phyloP scores from a whole-genome alignment of 1,139 yeast genomes.

The Debaryomyces sp. region DNA sequence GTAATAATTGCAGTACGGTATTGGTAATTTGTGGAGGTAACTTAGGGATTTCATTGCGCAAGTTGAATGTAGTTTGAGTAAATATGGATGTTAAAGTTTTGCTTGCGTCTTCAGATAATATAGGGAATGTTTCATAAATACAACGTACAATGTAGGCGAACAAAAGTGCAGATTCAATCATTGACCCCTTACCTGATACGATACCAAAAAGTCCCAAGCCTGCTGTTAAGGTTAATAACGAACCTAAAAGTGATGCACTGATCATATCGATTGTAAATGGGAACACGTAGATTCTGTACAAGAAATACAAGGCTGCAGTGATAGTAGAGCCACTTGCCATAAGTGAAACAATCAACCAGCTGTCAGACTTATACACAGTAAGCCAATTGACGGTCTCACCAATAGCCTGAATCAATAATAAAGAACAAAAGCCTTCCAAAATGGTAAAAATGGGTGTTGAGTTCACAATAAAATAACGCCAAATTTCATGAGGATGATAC shows the following conservation, averaged over 20 bases:
- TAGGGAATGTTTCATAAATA: constrained; percentile 87
- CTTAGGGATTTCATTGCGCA: constrained; percentile 42
- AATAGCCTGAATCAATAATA: constrained; percentile 84
- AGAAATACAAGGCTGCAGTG: constrained; percentile 74
- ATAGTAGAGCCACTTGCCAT: constrained; percentile 75
- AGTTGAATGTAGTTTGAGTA: constrained; percentile 39
- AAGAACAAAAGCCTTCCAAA: constrained; percentile 89
- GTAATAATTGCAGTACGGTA: constrained; percentile 44
- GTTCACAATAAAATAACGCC: constrained; percentile 73
- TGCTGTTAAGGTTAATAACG: constrained; percentile 73
- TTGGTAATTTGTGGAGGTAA: constrained; percentile 44
- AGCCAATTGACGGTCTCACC: constrained; percentile 84
- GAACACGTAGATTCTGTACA: constrained; percentile 80
- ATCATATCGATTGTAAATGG: constrained; percentile 70
- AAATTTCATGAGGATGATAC: constrained; percentile 34
- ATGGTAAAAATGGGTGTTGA: constrained; percentile 89
- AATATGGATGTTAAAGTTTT: constrained; percentile 40
- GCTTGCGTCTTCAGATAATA: constrained; percentile 59
- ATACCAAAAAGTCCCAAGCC: constrained; percentile 85
- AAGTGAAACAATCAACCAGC: constrained; percentile 79
- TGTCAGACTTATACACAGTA: constrained; percentile 65
- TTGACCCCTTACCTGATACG: constrained; percentile 80
- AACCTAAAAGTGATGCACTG: constrained; percentile 84
- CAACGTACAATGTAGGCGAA: constrained; percentile 92
- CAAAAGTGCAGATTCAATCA: constrained; percentile 81